phyloP scores from a whole-genome alignment of 2,329 filamentous ascomycete species.

The Sordariomycetes sp. region DNA sequence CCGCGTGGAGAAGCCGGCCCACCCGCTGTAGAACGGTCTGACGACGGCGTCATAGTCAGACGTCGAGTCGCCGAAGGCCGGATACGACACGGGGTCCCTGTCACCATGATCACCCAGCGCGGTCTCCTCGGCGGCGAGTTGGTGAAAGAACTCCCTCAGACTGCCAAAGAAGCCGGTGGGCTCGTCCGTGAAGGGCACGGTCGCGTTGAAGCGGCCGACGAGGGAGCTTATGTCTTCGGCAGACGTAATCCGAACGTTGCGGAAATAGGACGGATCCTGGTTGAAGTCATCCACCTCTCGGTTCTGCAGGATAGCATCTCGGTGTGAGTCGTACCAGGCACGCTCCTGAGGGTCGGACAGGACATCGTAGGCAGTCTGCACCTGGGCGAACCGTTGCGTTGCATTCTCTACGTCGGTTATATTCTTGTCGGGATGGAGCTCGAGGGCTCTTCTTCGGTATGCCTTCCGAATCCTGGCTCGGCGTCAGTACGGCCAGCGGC shows the following conservation, averaged over 20 bases:
- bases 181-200: conserved; percentile 67
- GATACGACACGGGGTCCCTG: conserved; percentile 51
- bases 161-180: conserved; percentile 76
- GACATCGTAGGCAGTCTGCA: conserved; percentile 91
- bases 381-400: conserved; percentile 76
- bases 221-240: conserved; percentile 66
- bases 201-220: conserved; percentile 68
- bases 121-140: conserved; percentile 68
- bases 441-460: conserved; percentile 80
- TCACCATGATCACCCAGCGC: conserved; percentile 59
- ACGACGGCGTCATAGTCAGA: conserved; percentile 68
- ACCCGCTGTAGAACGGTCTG: conserved; percentile 67
- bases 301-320: conserved; percentile 67
- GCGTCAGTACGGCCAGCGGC: background rate
- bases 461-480: conserved; percentile 73
- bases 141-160: conserved; percentile 63
- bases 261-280: conserved; percentile 42
- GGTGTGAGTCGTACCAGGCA: conserved; percentile 95
- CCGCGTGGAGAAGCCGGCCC: conserved; percentile 69
- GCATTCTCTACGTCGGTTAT: conserved; percentile 72
- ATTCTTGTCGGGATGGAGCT: conserved; percentile 92
- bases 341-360: conserved; percentile 90
- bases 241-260: conserved; percentile 64
- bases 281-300: conserved; percentile 32
- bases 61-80: conserved; percentile 66